Conservation (phyloP, 257 asterid species). For the Oldenlandia corymbosa region DNA sequence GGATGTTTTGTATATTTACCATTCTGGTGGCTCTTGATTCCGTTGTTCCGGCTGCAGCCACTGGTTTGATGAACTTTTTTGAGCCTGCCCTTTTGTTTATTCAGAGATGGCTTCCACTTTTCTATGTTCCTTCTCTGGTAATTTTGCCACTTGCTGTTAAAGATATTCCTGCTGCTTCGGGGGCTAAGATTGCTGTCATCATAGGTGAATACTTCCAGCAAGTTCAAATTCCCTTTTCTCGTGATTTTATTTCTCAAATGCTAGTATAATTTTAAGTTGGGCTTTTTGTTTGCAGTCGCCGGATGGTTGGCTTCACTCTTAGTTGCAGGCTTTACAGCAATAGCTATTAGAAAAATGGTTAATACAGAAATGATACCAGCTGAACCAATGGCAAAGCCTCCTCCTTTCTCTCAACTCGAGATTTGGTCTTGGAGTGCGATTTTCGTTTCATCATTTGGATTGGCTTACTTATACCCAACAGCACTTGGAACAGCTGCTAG, state of each 20-base stretch:
- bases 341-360: constrained; percentile 80
- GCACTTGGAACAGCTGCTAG: constrained; percentile 77
- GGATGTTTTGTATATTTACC: constrained; percentile 91
- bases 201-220: constrained; percentile 38
- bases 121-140: constrained; percentile 90
- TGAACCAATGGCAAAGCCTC: constrained; percentile 89
- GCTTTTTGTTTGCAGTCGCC: constrained; percentile 41
- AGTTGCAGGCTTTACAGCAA: constrained; percentile 90
- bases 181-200: constrained; percentile 64
- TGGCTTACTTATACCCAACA: constrained; percentile 64
- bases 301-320: constrained; percentile 93
- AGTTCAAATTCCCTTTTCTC: not conserved
- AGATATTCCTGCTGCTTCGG: constrained; percentile 93
- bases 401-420: constrained; percentile 74
- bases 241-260: not conserved
- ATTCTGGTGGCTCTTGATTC: constrained; percentile 66
- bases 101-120: constrained; percentile 97
- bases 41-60: constrained; percentile 66
- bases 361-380: constrained; percentile 81
- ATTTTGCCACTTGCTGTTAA: constrained; percentile 86
- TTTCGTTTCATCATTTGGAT: constrained; percentile 56
- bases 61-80: constrained; percentile 70
- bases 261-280: not conserved
- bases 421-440: constrained; percentile 73
- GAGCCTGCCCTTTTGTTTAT: constrained; percentile 94